phyloP scores from a whole-genome alignment of 129 eudicot species.

The Flaveria bidentis region DNA sequence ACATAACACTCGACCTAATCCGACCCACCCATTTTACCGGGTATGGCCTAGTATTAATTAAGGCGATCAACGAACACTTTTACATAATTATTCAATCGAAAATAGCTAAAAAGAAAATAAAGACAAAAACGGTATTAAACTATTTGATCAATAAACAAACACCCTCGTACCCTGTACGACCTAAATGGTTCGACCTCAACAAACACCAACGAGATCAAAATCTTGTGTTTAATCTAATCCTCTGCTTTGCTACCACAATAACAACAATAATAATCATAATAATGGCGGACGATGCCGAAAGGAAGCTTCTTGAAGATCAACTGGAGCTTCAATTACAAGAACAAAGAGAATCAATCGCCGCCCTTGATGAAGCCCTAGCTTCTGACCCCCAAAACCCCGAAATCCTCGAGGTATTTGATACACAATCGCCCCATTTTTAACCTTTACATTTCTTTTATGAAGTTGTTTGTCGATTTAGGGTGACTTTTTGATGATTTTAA shows the following conservation, averaged over 20 bases:
- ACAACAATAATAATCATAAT: neutral
- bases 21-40: no score
- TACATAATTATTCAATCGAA: no score
- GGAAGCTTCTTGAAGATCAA: conserved; percentile 68
- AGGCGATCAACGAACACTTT: no score
- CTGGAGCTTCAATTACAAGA: conserved; percentile 83
- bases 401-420: conserved; percentile 62
- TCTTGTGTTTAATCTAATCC: neutral
- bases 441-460: neutral
- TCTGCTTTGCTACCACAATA: neutral
- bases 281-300: conserved; percentile 84
- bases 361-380: conserved; percentile 63
- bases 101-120: no score
- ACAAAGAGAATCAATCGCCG: conserved; percentile 68
- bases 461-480: neutral
- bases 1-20: no score
- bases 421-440: conserved; percentile 13
- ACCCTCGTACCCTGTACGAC: conserved; percentile 5
- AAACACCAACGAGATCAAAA: neutral
- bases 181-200: conserved; percentile 19
- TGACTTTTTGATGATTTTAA: conserved; percentile 7
- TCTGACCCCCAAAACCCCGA: conserved; percentile 73
- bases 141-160: no score
- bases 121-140: no score
- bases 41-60: no score